Evolutionary conservation across 176 grass and related monocot genomes (phyloP).

Genomic region (Urochloa ruziziensis): DNA sequence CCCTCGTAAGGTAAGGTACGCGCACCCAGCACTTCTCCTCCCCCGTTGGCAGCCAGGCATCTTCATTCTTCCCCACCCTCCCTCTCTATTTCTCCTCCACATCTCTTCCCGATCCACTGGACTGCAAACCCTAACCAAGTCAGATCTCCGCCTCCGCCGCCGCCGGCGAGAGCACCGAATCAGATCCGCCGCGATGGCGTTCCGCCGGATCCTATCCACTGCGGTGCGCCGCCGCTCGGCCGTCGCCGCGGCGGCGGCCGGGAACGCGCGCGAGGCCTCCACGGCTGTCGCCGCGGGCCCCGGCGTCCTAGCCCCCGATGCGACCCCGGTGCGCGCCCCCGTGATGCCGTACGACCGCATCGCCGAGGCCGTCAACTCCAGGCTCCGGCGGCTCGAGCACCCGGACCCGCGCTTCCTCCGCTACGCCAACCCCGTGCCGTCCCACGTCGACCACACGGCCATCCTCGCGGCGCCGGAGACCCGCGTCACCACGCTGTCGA

Average conservation of each 20-base stretch:
- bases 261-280: slow-evolving; percentile 61
- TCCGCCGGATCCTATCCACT: slow-evolving; percentile 39
- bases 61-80: not conserved
- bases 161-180: slow-evolving; percentile 31
- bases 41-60: slow-evolving; percentile 16
- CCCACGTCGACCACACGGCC: slow-evolving; percentile 69
- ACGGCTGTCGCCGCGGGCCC: slow-evolving; percentile 49
- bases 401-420: slow-evolving; percentile 94
- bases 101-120: slow-evolving; percentile 25
- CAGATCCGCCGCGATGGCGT: slow-evolving; percentile 44
- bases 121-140: slow-evolving; percentile 39
- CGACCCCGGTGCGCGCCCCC: slow-evolving; percentile 40
- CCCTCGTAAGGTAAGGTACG: slow-evolving; percentile 1
- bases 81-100: slow-evolving; percentile 31
- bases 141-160: slow-evolving; percentile 44
- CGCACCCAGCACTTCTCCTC: slow-evolving; percentile 16
- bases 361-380: slow-evolving; percentile 56
- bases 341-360: slow-evolving; percentile 80
- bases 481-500: slow-evolving; percentile 80
- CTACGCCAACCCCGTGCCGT: slow-evolving; percentile 75
- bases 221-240: slow-evolving; percentile 39
- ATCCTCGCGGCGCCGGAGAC: slow-evolving; percentile 83
- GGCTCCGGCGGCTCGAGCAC: slow-evolving; percentile 70
- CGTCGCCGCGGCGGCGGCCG: slow-evolving; percentile 5
- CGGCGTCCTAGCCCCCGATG: slow-evolving; percentile 45